Conservation (phyloP, 164 flowering plant genomes). For the Cinnamomum chago region DNA sequence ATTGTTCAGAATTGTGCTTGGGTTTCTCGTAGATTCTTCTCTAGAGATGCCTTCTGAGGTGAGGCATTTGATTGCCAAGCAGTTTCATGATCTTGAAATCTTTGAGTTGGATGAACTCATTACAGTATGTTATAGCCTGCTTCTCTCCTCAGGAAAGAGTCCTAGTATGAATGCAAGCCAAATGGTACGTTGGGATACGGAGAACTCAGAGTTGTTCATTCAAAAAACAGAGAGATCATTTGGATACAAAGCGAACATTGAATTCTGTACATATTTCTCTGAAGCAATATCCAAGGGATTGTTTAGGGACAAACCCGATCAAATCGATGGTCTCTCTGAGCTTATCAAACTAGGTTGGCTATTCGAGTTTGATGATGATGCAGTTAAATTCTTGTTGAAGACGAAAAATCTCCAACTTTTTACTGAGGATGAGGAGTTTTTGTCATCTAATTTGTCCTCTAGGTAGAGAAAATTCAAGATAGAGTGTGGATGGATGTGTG, state of each 20-base stretch:
- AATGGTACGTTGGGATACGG: slow-evolving; percentile 56
- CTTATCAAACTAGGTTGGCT: slow-evolving; percentile 52
- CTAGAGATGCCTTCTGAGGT: slow-evolving; percentile 27
- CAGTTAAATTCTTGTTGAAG: slow-evolving; percentile 43
- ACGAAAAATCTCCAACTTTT: slow-evolving; percentile 53
- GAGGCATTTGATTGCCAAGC: slow-evolving; percentile 34
- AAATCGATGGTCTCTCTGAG: slow-evolving; percentile 36
- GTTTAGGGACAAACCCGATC: slow-evolving; percentile 49
- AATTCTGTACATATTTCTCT: slow-evolving; percentile 47
- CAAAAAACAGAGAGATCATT: slow-evolving; percentile 35
- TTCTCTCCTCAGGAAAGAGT: slow-evolving; percentile 10
- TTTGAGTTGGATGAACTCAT: slow-evolving; percentile 42
- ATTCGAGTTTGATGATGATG: slow-evolving; percentile 51
- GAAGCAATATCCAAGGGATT: slow-evolving; percentile 57
- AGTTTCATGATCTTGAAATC: slow-evolving; percentile 33
- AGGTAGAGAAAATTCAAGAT: not conserved
- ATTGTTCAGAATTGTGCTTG: slow-evolving; percentile 42
- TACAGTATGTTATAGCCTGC: slow-evolving; percentile 24
- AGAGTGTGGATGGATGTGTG: not conserved
- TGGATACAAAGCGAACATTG: slow-evolving; percentile 27
- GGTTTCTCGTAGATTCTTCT: slow-evolving; percentile 42
- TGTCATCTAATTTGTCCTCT: not conserved
- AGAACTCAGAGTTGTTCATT: slow-evolving; percentile 30
- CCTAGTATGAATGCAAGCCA: slow-evolving; percentile 20
- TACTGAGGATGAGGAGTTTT: slow-evolving; percentile 46